A percentile compares a stretch with the other conserved stretches of the same genome.
These are phyloP conservation scores for Ganoderma multipileum DNA, from an alignment of 1,284 basidiomycete species.

Conservation along the genomic window DNA sequence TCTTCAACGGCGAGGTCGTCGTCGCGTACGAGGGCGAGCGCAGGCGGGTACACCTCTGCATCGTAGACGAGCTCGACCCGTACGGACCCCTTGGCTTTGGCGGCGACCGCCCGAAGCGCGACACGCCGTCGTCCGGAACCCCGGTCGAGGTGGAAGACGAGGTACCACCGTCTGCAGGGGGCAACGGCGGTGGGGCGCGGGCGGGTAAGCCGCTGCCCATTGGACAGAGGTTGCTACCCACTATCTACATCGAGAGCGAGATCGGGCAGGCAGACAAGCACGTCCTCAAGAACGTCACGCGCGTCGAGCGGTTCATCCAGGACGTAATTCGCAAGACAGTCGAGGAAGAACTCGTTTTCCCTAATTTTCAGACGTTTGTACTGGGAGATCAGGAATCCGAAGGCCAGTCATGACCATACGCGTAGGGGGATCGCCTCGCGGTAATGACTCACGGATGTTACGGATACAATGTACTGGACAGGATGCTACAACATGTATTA, in stretches of 20 bases:
- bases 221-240: slow-evolving; percentile 87
- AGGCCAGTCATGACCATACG: slow-evolving; percentile 6
- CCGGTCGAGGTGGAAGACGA: slow-evolving; percentile 49
- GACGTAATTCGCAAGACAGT: slow-evolving; percentile 94
- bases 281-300: slow-evolving; percentile 94
- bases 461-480: neutral
- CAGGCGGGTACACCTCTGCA: slow-evolving; percentile 84
- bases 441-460: neutral
- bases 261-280: slow-evolving; percentile 97
- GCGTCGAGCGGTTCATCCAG: slow-evolving; percentile 95
- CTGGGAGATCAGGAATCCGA: slow-evolving; percentile 50
- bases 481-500: slow-evolving; percentile 23
- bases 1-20: slow-evolving; percentile 88
- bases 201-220: slow-evolving; percentile 70
- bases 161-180: slow-evolving; percentile 39
- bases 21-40: slow-evolving; percentile 91
- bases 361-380: slow-evolving; percentile 89
- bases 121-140: slow-evolving; percentile 41
- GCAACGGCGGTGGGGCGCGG: slow-evolving; percentile 20
- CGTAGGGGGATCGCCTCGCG: neutral
- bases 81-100: slow-evolving; percentile 67
- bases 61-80: slow-evolving; percentile 86
- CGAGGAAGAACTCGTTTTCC: slow-evolving; percentile 93
- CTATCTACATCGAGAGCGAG: slow-evolving; percentile 95
- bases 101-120: slow-evolving; percentile 58